Conservation (phyloP, 345 rosid species). For the Salix caprea region DNA sequence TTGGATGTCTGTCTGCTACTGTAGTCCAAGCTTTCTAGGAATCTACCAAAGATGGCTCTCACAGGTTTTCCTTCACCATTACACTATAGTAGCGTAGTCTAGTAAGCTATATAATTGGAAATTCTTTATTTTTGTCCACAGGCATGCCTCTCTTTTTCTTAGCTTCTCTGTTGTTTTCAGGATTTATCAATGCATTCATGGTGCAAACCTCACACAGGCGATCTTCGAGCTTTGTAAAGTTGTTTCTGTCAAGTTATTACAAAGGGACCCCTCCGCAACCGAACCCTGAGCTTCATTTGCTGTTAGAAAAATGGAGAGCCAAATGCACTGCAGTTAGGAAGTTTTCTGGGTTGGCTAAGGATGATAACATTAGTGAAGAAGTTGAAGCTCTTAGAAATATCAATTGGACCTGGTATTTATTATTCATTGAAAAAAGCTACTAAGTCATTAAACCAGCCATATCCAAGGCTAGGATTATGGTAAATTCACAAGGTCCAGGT, state of each 20-base stretch:
- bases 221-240: constrained; percentile 10
- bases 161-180: constrained; percentile 15
- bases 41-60: constrained; percentile 46
- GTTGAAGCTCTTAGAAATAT: constrained; percentile 21
- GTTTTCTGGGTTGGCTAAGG: constrained; percentile 42
- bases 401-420: too few relatives aligned
- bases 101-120: too few relatives aligned
- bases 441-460: too few relatives aligned
- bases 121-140: too few relatives aligned
- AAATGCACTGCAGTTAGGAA: constrained; percentile 36
- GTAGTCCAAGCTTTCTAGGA: constrained; percentile 31
- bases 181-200: constrained; percentile 46
- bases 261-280: constrained; percentile 30
- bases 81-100: background rate
- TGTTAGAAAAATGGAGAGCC: constrained; percentile 34
- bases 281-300: constrained; percentile 31
- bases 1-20: constrained; percentile 36
- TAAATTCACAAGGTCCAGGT: too few relatives aligned
- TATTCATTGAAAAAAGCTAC: too few relatives aligned
- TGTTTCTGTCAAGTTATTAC: constrained; percentile 15
- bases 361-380: constrained; percentile 30
- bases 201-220: constrained; percentile 31
- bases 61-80: constrained; percentile 27
- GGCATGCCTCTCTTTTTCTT: background rate
- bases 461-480: too few relatives aligned